These are phyloP conservation scores for Cryphonectria parasitica DNA, from an alignment of 2,329 filamentous ascomycete species.

Conservation along the genomic window DNA sequence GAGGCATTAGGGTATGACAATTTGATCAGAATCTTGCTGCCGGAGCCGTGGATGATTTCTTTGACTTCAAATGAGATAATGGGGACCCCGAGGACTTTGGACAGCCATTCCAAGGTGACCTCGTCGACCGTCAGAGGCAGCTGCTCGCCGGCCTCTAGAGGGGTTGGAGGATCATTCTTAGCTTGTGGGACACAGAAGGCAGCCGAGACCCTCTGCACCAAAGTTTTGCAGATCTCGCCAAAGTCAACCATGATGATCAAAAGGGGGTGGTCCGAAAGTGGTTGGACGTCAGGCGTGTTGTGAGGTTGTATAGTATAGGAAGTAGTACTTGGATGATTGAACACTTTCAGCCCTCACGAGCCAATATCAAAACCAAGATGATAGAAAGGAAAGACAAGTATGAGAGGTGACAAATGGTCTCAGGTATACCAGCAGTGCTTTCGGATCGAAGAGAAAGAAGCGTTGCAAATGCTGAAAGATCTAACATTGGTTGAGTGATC, in stretches of 20 bases:
- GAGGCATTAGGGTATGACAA: conserved; percentile 34
- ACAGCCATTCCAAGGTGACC: conserved; percentile 33
- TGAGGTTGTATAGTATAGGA: not conserved
- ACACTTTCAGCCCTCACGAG: not conserved
- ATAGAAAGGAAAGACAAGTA: not conserved
- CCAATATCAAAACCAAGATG: not conserved
- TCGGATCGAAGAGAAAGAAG: not conserved
- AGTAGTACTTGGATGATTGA: too few relatives aligned
- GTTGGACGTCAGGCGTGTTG: not conserved
- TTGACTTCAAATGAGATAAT: conserved; percentile 26
- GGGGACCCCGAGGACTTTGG: conserved; percentile 30
- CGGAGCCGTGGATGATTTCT: conserved; percentile 32
- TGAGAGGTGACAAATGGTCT: too few relatives aligned
- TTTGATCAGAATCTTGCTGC: conserved; percentile 32
- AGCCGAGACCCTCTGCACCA: not conserved
- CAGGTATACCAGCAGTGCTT: not conserved
- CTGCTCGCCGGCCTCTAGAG: conserved; percentile 29
- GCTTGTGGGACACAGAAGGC: not conserved
- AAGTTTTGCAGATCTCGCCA: not conserved
- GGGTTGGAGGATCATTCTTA: not conserved
- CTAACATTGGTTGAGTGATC: not conserved
- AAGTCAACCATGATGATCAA: not conserved
- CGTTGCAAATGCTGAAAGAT: not conserved
- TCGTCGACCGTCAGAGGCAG: conserved; percentile 31
- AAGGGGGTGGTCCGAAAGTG: not conserved